Base-by-base conservation (phyloP, 208 protist species). In the Wallacemonas sp. region DNA sequence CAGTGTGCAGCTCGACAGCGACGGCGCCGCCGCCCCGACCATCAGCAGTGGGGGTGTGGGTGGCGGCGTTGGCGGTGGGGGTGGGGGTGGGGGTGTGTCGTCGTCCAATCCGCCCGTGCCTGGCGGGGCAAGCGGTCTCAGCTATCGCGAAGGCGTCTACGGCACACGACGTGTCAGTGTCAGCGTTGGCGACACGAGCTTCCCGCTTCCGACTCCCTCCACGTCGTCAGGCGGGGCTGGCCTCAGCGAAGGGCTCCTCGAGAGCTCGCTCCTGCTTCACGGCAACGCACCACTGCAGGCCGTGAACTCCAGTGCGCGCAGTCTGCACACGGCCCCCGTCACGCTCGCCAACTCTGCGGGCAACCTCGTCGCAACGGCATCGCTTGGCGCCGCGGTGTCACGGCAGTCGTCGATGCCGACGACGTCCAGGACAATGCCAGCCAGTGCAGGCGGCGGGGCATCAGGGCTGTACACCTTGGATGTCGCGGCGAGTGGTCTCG, bases 131-230 rank as follows among this genome's bases (percentile, higher is more conserved):
- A 55, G 25, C 8, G 48, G 48, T 3, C 25, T 55, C 10, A 55
- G 48, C 48, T 55, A 20, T 18, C 48, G 48, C 48, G 48, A 55
- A 18, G 26, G 26, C 26, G 3, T 55, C 48, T 20, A 55, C 48
- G 2, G 14, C 23, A 26, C 48, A 18, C 48, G 48, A 25, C 48
- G 48, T 7, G 26, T 22, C 7, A 55, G 48, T 32, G 48, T 32
- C 11, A 55, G 26, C 18, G 26, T 55, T 18, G 48, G 48, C 14
- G 48, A 55, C 48, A 55, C 48, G 14, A 32, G 48, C 26, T 18
- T 55, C 26, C 20, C 44, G 5, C n/a, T 7, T 16, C 16, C 44
- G 20, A 49, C 44, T 7, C 44, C 44, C 20, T 49, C 44, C 7
- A 16, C 44, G 16, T 18, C 44, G 16, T 41, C 7, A 16, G 44